Percentiles rank a stretch among this genome's conserved stretches.
Conservation (phyloP, 2,329 filamentous ascomycete genomes). For the Alternaria alternata region DNA sequence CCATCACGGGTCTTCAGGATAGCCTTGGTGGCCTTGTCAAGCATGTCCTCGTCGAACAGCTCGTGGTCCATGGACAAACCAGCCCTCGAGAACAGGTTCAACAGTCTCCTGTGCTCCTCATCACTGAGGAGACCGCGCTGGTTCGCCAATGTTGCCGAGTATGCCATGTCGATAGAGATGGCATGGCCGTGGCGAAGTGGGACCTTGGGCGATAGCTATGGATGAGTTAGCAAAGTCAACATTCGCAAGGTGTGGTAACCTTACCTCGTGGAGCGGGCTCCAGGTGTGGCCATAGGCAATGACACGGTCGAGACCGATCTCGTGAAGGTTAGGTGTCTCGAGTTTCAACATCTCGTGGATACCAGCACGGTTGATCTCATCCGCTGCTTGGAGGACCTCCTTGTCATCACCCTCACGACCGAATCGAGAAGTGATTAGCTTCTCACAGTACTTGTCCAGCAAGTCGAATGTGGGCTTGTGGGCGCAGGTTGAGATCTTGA, state of each 20-base stretch:
- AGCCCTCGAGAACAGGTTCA: constrained; percentile 74
- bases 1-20: constrained; percentile 77
- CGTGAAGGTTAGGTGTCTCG: constrained; percentile 76
- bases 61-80: constrained; percentile 76
- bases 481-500: constrained; percentile 78
- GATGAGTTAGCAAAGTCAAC: constrained; percentile 15
- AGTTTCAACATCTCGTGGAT: constrained; percentile 78
- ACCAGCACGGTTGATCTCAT: constrained; percentile 72
- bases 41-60: constrained; percentile 70
- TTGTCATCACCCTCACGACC: constrained; percentile 66
- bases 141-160: constrained; percentile 73
- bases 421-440: constrained; percentile 71
- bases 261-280: constrained; percentile 70
- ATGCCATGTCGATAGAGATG: constrained; percentile 80
- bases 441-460: constrained; percentile 73
- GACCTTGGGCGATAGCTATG: constrained; percentile 69
- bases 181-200: constrained; percentile 77
- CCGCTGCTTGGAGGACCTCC: constrained; percentile 68
- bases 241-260: neutral
- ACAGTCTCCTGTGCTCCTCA: constrained; percentile 67
- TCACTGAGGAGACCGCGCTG: constrained; percentile 67
- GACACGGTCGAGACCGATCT: constrained; percentile 75
- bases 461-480: constrained; percentile 72
- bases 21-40: constrained; percentile 71
- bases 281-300: constrained; percentile 80